These are phyloP conservation scores for Tetracentron sinense DNA, from an alignment of 164 flowering plant species.

Conservation along the genomic window DNA sequence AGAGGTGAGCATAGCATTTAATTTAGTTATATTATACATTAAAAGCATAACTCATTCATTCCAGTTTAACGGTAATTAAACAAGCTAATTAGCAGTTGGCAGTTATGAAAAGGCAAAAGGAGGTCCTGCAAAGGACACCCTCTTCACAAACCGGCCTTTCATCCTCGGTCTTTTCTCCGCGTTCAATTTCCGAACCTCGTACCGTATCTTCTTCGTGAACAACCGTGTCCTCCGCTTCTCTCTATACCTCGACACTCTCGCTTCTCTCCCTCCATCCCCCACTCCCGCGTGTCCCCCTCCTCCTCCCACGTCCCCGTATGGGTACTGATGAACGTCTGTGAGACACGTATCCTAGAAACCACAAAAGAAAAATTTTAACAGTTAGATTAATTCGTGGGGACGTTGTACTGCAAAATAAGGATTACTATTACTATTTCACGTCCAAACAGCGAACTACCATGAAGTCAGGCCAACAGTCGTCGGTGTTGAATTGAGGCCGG, in stretches of 20 bases:
- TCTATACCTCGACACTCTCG: slow-evolving; percentile 82
- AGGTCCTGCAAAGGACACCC: slow-evolving; percentile 45
- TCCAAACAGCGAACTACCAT: slow-evolving; percentile 31
- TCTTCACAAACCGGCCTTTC: slow-evolving; percentile 89
- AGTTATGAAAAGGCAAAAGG: slow-evolving; percentile 31
- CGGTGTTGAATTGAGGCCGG: slow-evolving; percentile 52
- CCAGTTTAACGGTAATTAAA: too few relatives aligned
- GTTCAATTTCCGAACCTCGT: slow-evolving; percentile 84
- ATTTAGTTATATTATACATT: too few relatives aligned
- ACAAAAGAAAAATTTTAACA: background rate
- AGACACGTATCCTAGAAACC: slow-evolving; percentile 35
- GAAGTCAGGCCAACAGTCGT: slow-evolving; percentile 59
- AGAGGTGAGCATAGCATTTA: too few relatives aligned
- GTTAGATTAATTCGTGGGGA: too few relatives aligned
- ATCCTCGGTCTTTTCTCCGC: slow-evolving; percentile 94
- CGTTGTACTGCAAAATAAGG: too few relatives aligned
- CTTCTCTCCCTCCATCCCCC: slow-evolving; percentile 76
- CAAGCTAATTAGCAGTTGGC: background rate
- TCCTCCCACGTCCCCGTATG: slow-evolving; percentile 31
- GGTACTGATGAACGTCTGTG: slow-evolving; percentile 24
- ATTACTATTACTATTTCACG: too few relatives aligned
- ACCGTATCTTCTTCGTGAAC: slow-evolving; percentile 90
- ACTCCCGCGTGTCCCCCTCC: slow-evolving; percentile 21
- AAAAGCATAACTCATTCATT: too few relatives aligned
- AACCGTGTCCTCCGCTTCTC: slow-evolving; percentile 81